A percentile compares a stretch with the other conserved stretches of the same genome.
These are phyloP conservation scores for Parastagonospora nodorum DNA, from an alignment of 2,329 filamentous ascomycete species.

Conservation along the genomic window DNA sequence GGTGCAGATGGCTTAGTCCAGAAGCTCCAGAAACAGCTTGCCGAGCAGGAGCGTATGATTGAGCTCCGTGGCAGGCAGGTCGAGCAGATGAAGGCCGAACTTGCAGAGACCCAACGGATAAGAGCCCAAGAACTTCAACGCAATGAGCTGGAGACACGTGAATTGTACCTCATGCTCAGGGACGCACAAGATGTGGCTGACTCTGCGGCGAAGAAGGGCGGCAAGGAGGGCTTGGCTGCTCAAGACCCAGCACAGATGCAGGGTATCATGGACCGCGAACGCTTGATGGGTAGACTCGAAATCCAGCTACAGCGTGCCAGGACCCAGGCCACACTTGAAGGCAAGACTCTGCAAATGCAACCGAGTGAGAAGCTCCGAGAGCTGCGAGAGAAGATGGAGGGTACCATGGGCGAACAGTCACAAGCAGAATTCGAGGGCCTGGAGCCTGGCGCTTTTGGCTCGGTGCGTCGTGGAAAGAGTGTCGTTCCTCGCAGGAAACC, in stretches of 20 bases:
- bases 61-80: conserved; percentile 85
- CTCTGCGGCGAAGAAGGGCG: conserved; percentile 72
- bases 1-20: conserved; percentile 92
- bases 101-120: conserved; percentile 83
- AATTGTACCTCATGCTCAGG: conserved; percentile 96
- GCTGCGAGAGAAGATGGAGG: conserved; percentile 93
- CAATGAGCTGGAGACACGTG: conserved; percentile 93
- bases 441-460: conserved; percentile 64
- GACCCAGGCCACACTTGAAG: conserved; percentile 96
- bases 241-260: conserved; percentile 79
- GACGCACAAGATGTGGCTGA: conserved; percentile 96
- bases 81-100: conserved; percentile 85
- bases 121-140: conserved; percentile 89
- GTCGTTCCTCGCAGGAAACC: conserved; percentile 47
- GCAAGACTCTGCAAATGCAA: conserved; percentile 81
- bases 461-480: conserved; percentile 49
- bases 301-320: conserved; percentile 96
- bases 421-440: conserved; percentile 39
- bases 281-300: conserved; percentile 89
- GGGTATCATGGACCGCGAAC: conserved; percentile 90
- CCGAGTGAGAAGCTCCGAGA: conserved; percentile 92
- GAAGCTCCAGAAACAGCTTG: conserved; percentile 91
- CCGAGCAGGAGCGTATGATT: conserved; percentile 89
- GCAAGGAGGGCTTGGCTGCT: conserved; percentile 59
- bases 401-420: conserved; percentile 47